Evolutionary conservation across 1,139 yeast genomes (phyloP).

Genomic region (Suhomyces terraborum): DNA sequence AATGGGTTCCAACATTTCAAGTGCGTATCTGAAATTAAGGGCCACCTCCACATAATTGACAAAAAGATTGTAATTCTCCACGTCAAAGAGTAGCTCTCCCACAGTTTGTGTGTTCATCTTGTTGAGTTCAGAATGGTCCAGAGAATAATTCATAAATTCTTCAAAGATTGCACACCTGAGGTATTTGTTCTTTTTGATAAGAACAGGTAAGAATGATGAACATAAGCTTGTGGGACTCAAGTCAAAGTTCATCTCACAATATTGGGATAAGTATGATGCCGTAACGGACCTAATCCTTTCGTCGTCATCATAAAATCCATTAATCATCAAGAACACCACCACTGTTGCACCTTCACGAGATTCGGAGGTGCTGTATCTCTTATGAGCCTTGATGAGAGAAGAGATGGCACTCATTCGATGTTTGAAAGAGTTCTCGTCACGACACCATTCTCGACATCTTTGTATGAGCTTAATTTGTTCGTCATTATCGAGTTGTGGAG

Average conservation of each 20-base stretch:
- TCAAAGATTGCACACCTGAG: conserved; percentile 6
- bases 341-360: conserved; percentile 4
- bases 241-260: conserved; percentile 22
- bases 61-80: conserved; percentile 34
- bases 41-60: conserved; percentile 24
- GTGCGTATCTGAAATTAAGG: conserved; percentile 3
- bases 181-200: background rate
- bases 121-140: conserved; percentile 2
- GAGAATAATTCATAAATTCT: conserved; percentile 1
- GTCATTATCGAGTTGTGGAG: background rate
- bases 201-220: background rate
- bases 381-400: conserved; percentile 38
- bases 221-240: conserved; percentile 30
- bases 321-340: conserved; percentile 11
- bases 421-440: conserved; percentile 48
- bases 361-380: conserved; percentile 1
- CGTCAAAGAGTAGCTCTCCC: conserved; percentile 29
- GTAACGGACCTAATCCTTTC: conserved; percentile 46
- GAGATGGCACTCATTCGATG: conserved; percentile 50
- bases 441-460: conserved; percentile 23
- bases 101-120: background rate
- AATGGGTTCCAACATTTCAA: background rate
- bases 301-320: conserved; percentile 62
- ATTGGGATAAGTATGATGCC: conserved; percentile 32
- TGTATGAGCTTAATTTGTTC: conserved; percentile 6